Percentiles rank a stretch among this genome's conserved stretches.
Conservation (phyloP, 345 rosid species). For the Sonneratia caseolaris region DNA sequence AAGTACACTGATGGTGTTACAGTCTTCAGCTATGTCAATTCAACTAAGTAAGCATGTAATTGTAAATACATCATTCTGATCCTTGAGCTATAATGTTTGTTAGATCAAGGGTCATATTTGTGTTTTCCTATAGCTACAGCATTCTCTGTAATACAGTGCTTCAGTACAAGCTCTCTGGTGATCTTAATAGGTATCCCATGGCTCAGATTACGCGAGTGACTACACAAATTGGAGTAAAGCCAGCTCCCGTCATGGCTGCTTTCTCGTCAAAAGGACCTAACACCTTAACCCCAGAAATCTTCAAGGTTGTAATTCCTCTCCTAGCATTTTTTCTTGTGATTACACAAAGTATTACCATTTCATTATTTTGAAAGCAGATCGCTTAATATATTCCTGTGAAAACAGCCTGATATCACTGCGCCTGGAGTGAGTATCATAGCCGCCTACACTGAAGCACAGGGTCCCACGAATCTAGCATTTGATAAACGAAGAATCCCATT, state of each 20-base stretch:
- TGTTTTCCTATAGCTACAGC: not conserved
- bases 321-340: not conserved
- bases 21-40: conserved; percentile 38
- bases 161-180: not conserved
- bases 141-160: not conserved
- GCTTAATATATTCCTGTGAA: not conserved
- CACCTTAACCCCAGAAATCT: conserved; percentile 43
- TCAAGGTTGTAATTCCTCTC: conserved; percentile 33
- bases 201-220: conserved; percentile 40
- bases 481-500: conserved; percentile 48
- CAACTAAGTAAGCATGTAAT: conserved; percentile 29
- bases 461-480: conserved; percentile 38
- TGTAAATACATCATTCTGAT: not conserved
- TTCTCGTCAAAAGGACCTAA: conserved; percentile 83
- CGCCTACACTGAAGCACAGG: conserved; percentile 44
- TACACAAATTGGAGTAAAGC: conserved; percentile 31
- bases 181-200: conserved; percentile 33
- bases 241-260: conserved; percentile 65
- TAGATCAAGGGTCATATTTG: not conserved
- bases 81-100: not conserved
- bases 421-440: conserved; percentile 82
- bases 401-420: conserved; percentile 74
- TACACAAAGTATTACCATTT: not conserved
- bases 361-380: not conserved
- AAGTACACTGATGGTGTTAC: conserved; percentile 36